Evolutionary conservation across 495 filamentous ascomycete species (phyloP).

Genomic region (Friedmanniomyces endolithicus): DNA sequence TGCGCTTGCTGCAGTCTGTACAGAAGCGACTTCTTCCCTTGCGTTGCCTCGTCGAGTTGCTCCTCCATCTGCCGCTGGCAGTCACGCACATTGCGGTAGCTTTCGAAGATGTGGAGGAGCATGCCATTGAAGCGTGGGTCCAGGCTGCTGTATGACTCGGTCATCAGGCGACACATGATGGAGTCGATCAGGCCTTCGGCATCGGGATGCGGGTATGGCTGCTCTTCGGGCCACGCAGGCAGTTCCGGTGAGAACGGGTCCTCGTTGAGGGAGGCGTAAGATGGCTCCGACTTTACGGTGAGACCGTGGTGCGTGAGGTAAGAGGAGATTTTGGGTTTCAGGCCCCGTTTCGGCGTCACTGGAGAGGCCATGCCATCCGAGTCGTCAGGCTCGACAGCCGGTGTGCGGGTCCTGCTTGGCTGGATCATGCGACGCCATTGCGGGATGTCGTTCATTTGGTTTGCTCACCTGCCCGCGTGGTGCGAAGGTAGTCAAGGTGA

Average conservation of each 20-base stretch:
- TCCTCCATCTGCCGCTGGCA: constrained; percentile 18
- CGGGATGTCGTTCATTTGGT: constrained; percentile 19
- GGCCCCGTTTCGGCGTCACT: constrained; percentile 12
- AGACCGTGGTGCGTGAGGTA: constrained; percentile 20
- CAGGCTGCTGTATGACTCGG: constrained; percentile 15
- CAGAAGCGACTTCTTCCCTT: constrained; percentile 5
- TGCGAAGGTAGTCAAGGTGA: too few species aligned
- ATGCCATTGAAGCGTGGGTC: constrained; percentile 22
- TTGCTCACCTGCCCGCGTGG: too few species aligned
- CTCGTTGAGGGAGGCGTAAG: neutral
- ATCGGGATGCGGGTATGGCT: constrained; percentile 4
- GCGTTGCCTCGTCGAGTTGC: constrained; percentile 3
- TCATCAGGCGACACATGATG: constrained; percentile 19
- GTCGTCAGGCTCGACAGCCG: constrained; percentile 12
- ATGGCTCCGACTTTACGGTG: neutral
- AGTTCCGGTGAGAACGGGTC: constrained; percentile 1
- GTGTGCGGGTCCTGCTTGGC: constrained; percentile 10
- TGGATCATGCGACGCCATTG: constrained; percentile 23
- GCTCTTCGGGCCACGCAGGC: constrained; percentile 14
- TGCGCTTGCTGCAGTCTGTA: constrained; percentile 9
- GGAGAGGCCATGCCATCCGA: constrained; percentile 17
- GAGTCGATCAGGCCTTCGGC: constrained; percentile 21
- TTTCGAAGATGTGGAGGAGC: constrained; percentile 26
- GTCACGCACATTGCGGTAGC: constrained; percentile 21
- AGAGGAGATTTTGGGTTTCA: constrained; percentile 22